These are phyloP conservation scores for Sugiyamaella marilandica DNA, from an alignment of 805 yeast genomes.

Conservation along the genomic window DNA sequence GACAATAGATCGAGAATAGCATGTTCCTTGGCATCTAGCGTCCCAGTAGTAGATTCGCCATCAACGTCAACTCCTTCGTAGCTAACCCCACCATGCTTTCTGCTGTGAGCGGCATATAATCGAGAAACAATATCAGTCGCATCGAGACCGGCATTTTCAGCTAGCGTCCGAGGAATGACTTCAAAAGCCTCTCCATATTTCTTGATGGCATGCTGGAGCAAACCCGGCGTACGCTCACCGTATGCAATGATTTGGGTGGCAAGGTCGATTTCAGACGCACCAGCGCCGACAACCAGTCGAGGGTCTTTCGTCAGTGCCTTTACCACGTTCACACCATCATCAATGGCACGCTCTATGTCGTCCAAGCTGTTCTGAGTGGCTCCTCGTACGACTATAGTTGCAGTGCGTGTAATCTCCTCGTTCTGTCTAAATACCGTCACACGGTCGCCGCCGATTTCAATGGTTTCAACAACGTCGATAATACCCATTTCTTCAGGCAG, in stretches of 20 bases:
- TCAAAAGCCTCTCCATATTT: slow-evolving; percentile 93
- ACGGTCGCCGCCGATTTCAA: slow-evolving; percentile 96
- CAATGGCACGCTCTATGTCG: slow-evolving; percentile 94
- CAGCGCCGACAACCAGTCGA: slow-evolving; percentile 89
- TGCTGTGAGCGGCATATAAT: slow-evolving; percentile 82
- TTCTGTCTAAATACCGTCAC: slow-evolving; percentile 87
- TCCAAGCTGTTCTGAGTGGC: slow-evolving; percentile 93
- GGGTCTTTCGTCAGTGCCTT: slow-evolving; percentile 83
- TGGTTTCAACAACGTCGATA: slow-evolving; percentile 81
- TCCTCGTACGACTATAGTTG: slow-evolving; percentile 91
- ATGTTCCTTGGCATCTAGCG: slow-evolving; percentile 62
- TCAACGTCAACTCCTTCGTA: slow-evolving; percentile 72
- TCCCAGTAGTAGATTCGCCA: slow-evolving; percentile 47
- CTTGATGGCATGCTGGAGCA: slow-evolving; percentile 88
- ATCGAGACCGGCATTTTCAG: slow-evolving; percentile 92
- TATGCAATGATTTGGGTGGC: slow-evolving; percentile 71
- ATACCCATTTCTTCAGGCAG: slow-evolving; percentile 90
- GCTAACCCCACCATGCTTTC: slow-evolving; percentile 33
- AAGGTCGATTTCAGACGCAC: slow-evolving; percentile 87
- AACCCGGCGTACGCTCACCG: slow-evolving; percentile 93
- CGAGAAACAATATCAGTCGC: slow-evolving; percentile 84
- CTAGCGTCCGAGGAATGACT: slow-evolving; percentile 84
- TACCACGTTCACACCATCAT: slow-evolving; percentile 90
- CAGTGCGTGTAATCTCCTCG: slow-evolving; percentile 64
- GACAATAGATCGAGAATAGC: slow-evolving; percentile 76